A percentile compares a stretch with the other conserved stretches of the same genome.
These are phyloP conservation scores for Pichia rugopelliculosa DNA, from an alignment of 805 yeast species.

Conservation along the genomic window DNA sequence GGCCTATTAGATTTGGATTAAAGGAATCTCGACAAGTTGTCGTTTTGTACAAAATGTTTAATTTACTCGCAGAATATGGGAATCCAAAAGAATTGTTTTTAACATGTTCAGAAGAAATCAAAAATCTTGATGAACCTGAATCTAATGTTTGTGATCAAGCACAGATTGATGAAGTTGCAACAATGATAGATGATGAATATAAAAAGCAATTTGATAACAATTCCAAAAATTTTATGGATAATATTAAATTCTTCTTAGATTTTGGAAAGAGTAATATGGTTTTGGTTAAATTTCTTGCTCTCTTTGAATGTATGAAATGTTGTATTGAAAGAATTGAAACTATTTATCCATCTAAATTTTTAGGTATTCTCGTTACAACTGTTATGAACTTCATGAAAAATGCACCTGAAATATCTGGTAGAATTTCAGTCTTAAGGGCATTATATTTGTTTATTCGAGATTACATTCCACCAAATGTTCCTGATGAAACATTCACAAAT, in stretches of 20 bases:
- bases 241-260: neutral
- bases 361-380: constrained; percentile 60
- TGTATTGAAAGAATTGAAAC: constrained; percentile 58
- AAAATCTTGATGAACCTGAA: constrained; percentile 24
- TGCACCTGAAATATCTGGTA: constrained; percentile 29
- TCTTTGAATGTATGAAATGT: constrained; percentile 57
- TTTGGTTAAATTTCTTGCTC: constrained; percentile 44
- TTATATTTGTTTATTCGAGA: constrained; percentile 56
- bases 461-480: constrained; percentile 41
- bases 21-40: constrained; percentile 33
- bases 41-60: constrained; percentile 43
- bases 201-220: constrained; percentile 12
- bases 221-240: neutral
- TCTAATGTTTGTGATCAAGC: neutral
- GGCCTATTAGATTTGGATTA: constrained; percentile 27
- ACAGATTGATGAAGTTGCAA: neutral
- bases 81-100: constrained; percentile 76
- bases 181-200: neutral
- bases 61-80: constrained; percentile 57
- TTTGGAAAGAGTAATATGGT: neutral
- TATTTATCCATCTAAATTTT: constrained; percentile 69
- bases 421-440: constrained; percentile 45
- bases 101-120: constrained; percentile 59
- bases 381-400: constrained; percentile 43
- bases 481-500: constrained; percentile 24